Conservation (phyloP, 1,284 basidiomycete species). For the Golubevia pallescens region DNA sequence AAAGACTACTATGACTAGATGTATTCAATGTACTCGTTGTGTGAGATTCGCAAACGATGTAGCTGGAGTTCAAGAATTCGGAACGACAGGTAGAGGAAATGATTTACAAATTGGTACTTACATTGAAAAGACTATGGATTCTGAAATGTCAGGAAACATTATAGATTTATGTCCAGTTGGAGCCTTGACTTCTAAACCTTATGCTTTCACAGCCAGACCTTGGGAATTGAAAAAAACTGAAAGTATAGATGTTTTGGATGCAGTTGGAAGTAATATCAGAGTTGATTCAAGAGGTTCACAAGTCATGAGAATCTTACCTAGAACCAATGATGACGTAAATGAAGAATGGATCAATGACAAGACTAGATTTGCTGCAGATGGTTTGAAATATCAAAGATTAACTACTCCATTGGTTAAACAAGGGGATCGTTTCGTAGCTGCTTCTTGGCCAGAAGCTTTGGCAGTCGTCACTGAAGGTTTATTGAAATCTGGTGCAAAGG, state of each 20-base stretch:
- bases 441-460: not conserved
- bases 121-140: slow-evolving; percentile 3
- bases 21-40: slow-evolving; percentile 6
- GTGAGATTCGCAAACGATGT: slow-evolving; percentile 5
- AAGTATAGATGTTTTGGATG: slow-evolving; percentile 3
- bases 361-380: slow-evolving; percentile 3
- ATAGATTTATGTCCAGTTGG: slow-evolving; percentile 2
- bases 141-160: slow-evolving; percentile 5
- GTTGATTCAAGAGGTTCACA: not conserved
- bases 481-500: slow-evolving; percentile 3
- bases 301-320: slow-evolving; percentile 3
- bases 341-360: slow-evolving; percentile 8
- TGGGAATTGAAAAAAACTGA: slow-evolving; percentile 5
- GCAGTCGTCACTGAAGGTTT: slow-evolving; percentile 2
- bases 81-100: slow-evolving; percentile 1
- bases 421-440: slow-evolving; percentile 1
- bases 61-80: slow-evolving; percentile 4
- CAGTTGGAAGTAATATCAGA: slow-evolving; percentile 3
- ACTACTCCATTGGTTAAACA: slow-evolving; percentile 3
- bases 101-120: slow-evolving; percentile 3
- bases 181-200: slow-evolving; percentile 4
- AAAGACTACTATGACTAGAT: slow-evolving; percentile 3
- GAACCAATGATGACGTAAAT: slow-evolving; percentile 4
- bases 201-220: slow-evolving; percentile 4
- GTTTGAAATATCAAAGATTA: slow-evolving; percentile 3